phyloP scores from a whole-genome alignment of 345 rosid genomes.

The Microcos paniculata region DNA sequence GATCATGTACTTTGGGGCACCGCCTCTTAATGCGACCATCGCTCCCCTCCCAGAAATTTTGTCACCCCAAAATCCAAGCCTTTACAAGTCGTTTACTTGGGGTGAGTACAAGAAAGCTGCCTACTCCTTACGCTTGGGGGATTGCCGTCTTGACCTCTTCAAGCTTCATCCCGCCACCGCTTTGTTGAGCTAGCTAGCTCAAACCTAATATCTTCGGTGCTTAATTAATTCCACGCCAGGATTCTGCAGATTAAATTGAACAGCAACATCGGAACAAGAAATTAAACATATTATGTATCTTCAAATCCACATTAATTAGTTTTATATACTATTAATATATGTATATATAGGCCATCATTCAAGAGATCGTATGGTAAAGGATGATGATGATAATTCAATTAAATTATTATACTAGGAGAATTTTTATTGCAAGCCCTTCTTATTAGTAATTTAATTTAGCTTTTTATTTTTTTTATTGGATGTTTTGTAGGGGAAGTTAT shows the following conservation, averaged over 20 bases:
- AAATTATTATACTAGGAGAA: no score
- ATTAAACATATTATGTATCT: not conserved
- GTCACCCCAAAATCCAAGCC: constrained; percentile 43
- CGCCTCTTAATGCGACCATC: constrained; percentile 57
- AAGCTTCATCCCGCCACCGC: constrained; percentile 19
- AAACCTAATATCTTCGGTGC: not conserved
- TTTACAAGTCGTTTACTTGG: constrained; percentile 78
- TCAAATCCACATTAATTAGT: no score
- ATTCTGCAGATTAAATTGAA: not conserved
- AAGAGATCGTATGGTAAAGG: no score
- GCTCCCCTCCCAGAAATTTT: constrained; percentile 58
- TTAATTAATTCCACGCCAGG: no score
- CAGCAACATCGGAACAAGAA: not conserved
- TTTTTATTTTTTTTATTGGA: no score
- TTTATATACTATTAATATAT: no score
- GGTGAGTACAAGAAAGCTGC: constrained; percentile 73
- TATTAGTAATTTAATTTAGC: no score
- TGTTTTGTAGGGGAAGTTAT: no score
- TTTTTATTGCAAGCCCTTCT: no score
- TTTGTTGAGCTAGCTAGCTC: not conserved
- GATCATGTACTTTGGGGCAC: constrained; percentile 84
- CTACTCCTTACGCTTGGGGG: constrained; percentile 64
- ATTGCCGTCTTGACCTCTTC: constrained; percentile 66
- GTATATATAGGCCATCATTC: no score
- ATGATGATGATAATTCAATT: no score